phyloP scores from a whole-genome alignment of 768 basidiomycete species.

The Russula brevipes region DNA sequence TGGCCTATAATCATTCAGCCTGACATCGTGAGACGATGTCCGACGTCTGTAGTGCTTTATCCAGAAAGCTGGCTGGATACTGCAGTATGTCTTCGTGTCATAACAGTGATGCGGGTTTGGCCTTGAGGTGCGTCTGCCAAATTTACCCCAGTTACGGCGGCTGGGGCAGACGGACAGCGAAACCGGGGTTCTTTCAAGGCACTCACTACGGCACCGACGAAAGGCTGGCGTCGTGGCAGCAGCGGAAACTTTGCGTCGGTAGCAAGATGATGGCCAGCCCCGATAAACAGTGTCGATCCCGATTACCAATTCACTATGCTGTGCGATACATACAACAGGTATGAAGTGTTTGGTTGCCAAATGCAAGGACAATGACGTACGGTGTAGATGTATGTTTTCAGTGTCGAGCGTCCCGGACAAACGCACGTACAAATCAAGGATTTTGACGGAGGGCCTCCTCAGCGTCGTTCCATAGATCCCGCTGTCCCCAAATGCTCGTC shows the following conservation, averaged over 20 bases:
- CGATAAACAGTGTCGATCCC: background rate
- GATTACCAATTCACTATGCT: background rate
- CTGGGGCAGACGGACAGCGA: background rate
- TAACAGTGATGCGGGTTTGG: background rate
- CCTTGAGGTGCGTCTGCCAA: too few species aligned
- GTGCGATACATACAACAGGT: background rate
- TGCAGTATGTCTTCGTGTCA: background rate
- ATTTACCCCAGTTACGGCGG: background rate
- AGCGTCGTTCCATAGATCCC: slow-evolving; percentile 76
- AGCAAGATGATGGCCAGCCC: too few species aligned
- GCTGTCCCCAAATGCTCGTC: slow-evolving; percentile 69
- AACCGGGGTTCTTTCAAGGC: too few species aligned
- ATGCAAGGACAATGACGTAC: background rate
- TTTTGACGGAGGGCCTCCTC: slow-evolving; percentile 32
- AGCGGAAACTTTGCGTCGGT: too few species aligned
- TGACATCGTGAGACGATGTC: too few species aligned
- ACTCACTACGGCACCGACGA: too few species aligned
- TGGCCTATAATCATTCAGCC: background rate
- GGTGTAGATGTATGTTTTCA: background rate
- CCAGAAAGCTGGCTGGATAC: background rate
- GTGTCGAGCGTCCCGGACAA: background rate
- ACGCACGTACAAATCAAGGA: background rate
- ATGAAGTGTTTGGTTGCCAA: background rate
- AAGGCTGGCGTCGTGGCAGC: too few species aligned
- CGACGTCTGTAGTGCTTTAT: background rate